Conservation (phyloP, 1,284 basidiomycete genomes). For the Ceraceosorus guamensis region DNA sequence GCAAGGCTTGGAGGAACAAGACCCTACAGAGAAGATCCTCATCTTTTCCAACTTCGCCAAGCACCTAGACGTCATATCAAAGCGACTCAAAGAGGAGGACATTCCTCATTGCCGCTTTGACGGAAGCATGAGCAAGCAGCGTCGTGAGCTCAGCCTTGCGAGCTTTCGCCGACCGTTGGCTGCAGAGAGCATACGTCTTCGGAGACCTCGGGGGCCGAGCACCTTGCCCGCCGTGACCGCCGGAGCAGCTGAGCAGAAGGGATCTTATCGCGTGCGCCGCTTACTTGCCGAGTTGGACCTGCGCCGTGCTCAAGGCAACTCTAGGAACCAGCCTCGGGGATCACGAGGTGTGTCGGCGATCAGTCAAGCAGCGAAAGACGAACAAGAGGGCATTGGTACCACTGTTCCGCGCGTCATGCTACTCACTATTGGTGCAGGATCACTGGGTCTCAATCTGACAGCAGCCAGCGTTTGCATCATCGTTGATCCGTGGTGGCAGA, state of each 20-base stretch:
- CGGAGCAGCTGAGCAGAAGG: not conserved
- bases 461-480: conserved; percentile 73
- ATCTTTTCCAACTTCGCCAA: conserved; percentile 10
- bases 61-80: conserved; percentile 57
- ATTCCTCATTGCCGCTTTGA: conserved; percentile 73
- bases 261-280: not conserved
- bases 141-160: not conserved
- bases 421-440: conserved; percentile 67
- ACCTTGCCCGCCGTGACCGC: not conserved
- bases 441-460: conserved; percentile 75
- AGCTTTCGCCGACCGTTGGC: not conserved
- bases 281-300: not conserved
- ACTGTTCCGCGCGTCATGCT: conserved; percentile 69
- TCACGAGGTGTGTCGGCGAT: conserved; percentile 9
- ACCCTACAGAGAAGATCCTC: conserved; percentile 13
- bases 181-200: not conserved
- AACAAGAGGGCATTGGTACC: conserved; percentile 4
- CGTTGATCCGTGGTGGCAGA: conserved; percentile 70
- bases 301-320: not conserved
- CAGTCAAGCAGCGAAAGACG: conserved; percentile 12
- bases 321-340: too few species aligned
- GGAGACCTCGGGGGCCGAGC: not conserved
- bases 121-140: conserved; percentile 60
- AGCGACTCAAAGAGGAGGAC: conserved; percentile 60
- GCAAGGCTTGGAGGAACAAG: conserved; percentile 41